These are phyloP conservation scores for Triangularia setosa DNA, from an alignment of 2,329 filamentous ascomycete genomes.

Conservation along the genomic window DNA sequence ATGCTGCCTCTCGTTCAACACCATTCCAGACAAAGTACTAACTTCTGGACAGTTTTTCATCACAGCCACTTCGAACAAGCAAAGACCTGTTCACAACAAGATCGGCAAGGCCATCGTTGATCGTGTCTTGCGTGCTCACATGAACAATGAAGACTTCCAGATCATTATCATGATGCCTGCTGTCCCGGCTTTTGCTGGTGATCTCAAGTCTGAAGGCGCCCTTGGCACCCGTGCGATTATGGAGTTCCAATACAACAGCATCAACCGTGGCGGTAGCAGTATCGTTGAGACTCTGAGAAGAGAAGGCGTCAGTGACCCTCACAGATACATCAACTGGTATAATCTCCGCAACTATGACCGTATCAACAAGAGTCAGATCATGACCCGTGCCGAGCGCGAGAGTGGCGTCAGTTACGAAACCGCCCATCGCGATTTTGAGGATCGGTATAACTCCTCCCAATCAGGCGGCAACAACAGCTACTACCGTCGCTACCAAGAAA, in stretches of 20 bases:
- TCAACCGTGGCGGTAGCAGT: slow-evolving; percentile 70
- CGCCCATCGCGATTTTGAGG: slow-evolving; percentile 61
- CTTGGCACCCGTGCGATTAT: slow-evolving; percentile 80
- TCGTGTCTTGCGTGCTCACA: slow-evolving; percentile 67
- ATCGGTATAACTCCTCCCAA: slow-evolving; percentile 41
- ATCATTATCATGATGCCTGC: slow-evolving; percentile 75
- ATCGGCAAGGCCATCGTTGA: slow-evolving; percentile 77
- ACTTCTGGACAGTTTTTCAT: slow-evolving; percentile 68
- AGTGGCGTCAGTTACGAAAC: slow-evolving; percentile 66
- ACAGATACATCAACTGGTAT: slow-evolving; percentile 76
- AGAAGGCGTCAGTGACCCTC: slow-evolving; percentile 63
- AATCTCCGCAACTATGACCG: slow-evolving; percentile 82
- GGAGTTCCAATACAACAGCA: slow-evolving; percentile 81
- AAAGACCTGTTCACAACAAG: slow-evolving; percentile 70
- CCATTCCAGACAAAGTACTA: not conserved
- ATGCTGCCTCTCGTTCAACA: too few relatives aligned
- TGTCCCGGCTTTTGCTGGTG: slow-evolving; percentile 78
- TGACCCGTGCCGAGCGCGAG: slow-evolving; percentile 56
- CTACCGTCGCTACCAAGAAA: slow-evolving; percentile 70
- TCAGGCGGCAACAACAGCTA: slow-evolving; percentile 33
- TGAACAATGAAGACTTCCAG: slow-evolving; percentile 63
- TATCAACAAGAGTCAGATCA: slow-evolving; percentile 65
- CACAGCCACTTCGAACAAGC: slow-evolving; percentile 67
- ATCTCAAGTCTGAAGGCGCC: slow-evolving; percentile 67
- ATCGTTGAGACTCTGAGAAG: slow-evolving; percentile 69